Conservation (phyloP, 495 filamentous ascomycete species). For the Immersiella caudata region DNA sequence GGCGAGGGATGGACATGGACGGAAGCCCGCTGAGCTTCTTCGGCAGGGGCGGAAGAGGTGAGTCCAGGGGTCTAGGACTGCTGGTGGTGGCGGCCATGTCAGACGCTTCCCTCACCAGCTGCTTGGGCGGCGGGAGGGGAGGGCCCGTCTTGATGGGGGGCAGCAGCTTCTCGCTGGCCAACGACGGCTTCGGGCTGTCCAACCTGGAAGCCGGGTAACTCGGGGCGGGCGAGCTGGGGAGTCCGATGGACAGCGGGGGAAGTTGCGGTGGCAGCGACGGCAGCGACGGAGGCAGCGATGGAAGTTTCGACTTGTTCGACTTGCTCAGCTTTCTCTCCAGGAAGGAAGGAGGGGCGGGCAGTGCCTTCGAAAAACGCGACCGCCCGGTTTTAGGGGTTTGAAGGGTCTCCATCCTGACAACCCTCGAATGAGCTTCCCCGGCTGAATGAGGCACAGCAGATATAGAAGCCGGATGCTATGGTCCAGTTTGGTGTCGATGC, state of each 20-base stretch:
- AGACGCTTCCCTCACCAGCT: conserved; percentile 16
- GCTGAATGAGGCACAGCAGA: conserved; percentile 29
- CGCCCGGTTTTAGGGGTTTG: conserved; percentile 36
- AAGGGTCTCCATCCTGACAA: conserved; percentile 34
- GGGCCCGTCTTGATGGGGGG: conserved; percentile 21
- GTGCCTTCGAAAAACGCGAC: conserved; percentile 43
- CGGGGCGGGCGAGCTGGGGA: not conserved
- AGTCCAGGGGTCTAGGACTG: conserved; percentile 23
- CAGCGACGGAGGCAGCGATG: not conserved
- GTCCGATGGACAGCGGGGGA: conserved; percentile 19
- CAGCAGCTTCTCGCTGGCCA: conserved; percentile 22
- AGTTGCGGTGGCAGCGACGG: conserved; percentile 16
- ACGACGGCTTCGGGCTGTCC: not conserved
- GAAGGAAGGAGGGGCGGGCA: conserved; percentile 37
- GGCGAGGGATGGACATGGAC: conserved; percentile 35
- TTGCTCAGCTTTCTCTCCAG: conserved; percentile 10
- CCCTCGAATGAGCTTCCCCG: conserved; percentile 26
- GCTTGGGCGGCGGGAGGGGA: conserved; percentile 32
- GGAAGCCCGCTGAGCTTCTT: conserved; percentile 19
- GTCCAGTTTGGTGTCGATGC: conserved; percentile 13
- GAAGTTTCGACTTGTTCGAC: conserved; percentile 14
- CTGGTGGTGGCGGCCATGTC: conserved; percentile 27
- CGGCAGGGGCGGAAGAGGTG: conserved; percentile 37
- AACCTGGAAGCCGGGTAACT: conserved; percentile 8
- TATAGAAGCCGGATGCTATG: conserved; percentile 22